Evolutionary conservation across 352 stramenopile species (phyloP), one percentile per base, ranked within the genome.

Genomic region (Phytophthora vignae): DNA sequence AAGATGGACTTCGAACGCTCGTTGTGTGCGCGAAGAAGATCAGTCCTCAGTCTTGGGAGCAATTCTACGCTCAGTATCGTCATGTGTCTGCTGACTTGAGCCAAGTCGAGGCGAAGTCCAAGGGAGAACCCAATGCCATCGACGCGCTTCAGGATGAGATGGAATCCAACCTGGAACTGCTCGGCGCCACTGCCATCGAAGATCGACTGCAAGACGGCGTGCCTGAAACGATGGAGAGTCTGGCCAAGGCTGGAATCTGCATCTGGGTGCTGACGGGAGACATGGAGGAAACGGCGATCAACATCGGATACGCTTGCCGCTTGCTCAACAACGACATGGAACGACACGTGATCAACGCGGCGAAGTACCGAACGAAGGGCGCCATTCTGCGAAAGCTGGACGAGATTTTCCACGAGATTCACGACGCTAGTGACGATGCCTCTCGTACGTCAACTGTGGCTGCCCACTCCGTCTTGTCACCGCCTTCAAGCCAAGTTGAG

Each of bases 281-380:
- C 62, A 97, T 95, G 90, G 87, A 96, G 72, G 90, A 97, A 64
- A 97, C 90, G 9, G 90, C 90, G 0, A 96, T 96, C 54, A 97
- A 97, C 69, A 96, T 97, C 73, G 87, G 87, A 4, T 97, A 92
- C 38, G 90, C 90, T 14, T 97, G 90, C 38, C 87, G 84, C 3
- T 74, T 97, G 44, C 74, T 96, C 3, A 98, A 96, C 57, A 97
- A 98, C 46, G 96, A 98, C 61, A 99, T 99, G 97, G 83, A 98
- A 56, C 81, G 88, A n/a, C 82, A 94, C 38, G 85, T 96, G 53
- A 90, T 96, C 52, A 96, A 95, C 58, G 70, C 77, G 5, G 72
- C 79, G 5, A 88, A 74, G 36, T 95, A 89, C 54, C 83, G 75
- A 9, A 88, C 90, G 0, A 93, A 93, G 55, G 85, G 86, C 1